Conservation (phyloP, 2,329 filamentous ascomycete genomes). For the Calcarisporium arbuscula region DNA sequence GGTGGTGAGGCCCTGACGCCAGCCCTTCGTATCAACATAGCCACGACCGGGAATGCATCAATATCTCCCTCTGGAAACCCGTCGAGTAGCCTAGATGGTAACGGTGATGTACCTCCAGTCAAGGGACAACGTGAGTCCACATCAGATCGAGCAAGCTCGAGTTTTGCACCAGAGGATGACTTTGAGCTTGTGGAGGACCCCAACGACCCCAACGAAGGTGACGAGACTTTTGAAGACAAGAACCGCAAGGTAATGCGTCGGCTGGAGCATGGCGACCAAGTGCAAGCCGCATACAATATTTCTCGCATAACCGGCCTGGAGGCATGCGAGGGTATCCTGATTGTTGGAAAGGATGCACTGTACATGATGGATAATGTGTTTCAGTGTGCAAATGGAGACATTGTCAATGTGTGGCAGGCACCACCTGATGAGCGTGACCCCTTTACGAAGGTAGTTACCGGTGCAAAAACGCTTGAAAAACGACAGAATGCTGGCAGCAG, state of each 20-base stretch:
- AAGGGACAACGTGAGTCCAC: conserved; percentile 17
- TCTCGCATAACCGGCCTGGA: conserved; percentile 92
- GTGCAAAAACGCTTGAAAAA: conserved; percentile 54
- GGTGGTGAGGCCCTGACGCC: conserved; percentile 36
- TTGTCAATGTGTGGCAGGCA: conserved; percentile 93
- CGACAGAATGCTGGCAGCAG: conserved; percentile 45
- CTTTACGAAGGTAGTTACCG: conserved; percentile 88
- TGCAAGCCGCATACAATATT: conserved; percentile 91
- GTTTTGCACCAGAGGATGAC: conserved; percentile 63
- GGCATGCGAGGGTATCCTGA: conserved; percentile 86
- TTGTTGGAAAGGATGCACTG: conserved; percentile 83
- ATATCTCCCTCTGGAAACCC: conserved; percentile 10
- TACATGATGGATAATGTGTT: conserved; percentile 98
- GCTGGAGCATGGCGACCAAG: conserved; percentile 81
- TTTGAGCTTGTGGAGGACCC: conserved; percentile 96
- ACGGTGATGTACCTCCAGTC: conserved; percentile 11
- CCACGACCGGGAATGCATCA: conserved; percentile 5
- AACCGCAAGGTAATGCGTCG: conserved; percentile 97
- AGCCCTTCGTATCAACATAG: conserved; percentile 27
- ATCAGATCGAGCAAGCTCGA: conserved; percentile 15
- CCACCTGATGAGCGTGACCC: conserved; percentile 88
- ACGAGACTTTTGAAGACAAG: conserved; percentile 87
- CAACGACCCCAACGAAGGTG: conserved; percentile 68
- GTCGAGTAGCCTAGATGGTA: conserved; percentile 15
- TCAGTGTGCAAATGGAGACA: conserved; percentile 89